Evolutionary conservation across 2,329 filamentous ascomycete genomes (phyloP).

Genomic region (Venturia aucupariae): DNA sequence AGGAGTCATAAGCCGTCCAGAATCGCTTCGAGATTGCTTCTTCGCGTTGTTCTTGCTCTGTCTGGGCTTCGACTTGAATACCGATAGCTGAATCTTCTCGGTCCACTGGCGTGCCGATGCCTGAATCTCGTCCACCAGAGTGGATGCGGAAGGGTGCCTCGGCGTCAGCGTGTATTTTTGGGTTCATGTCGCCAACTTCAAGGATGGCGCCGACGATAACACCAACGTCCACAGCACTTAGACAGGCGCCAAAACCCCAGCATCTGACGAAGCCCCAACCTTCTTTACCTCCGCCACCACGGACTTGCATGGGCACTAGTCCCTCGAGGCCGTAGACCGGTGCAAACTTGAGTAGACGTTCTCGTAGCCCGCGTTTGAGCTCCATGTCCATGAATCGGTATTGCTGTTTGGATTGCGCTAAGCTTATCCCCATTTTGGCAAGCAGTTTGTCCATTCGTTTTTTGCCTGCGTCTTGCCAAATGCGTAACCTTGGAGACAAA

Average conservation of each 20-base stretch:
- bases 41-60: constrained; percentile 19
- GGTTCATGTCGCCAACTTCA: constrained; percentile 65
- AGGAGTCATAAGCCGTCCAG: constrained; percentile 50
- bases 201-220: constrained; percentile 85
- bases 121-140: neutral
- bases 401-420: constrained; percentile 87
- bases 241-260: constrained; percentile 94
- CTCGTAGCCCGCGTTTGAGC: constrained; percentile 76
- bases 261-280: constrained; percentile 96
- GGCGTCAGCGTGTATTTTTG: constrained; percentile 16
- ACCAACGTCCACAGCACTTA: constrained; percentile 90
- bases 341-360: constrained; percentile 82
- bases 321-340: constrained; percentile 90
- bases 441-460: constrained; percentile 88
- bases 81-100: neutral
- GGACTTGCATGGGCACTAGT: constrained; percentile 71
- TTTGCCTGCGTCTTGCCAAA: constrained; percentile 84
- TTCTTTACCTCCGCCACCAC: constrained; percentile 65
- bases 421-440: constrained; percentile 94
- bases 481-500: constrained; percentile 80
- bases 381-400: constrained; percentile 99
- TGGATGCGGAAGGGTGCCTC: constrained; percentile 3
- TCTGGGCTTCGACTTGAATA: neutral
- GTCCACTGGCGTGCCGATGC: constrained; percentile 5
- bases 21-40: constrained; percentile 40